A percentile compares a stretch with the other conserved stretches of the same genome.
Evolutionary conservation across 768 basidiomycete species (phyloP).

Genomic region (Mycena rebaudengoi): DNA sequence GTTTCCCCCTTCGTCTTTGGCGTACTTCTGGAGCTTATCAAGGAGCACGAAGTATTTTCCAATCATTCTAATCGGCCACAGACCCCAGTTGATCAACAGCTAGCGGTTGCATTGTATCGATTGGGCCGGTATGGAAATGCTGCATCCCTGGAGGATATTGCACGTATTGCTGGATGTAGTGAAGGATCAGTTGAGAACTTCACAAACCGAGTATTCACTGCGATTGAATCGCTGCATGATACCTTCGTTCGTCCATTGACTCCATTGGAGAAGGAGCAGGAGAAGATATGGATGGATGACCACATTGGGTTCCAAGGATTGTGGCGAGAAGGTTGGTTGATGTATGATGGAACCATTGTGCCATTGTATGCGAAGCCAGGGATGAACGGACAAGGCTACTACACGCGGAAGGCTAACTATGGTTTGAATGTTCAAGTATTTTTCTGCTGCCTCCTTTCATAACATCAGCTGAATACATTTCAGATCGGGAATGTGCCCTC

Average conservation of each 20-base stretch:
- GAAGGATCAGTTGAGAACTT: constrained; percentile 40
- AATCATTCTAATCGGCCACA: constrained; percentile 39
- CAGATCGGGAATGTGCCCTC: constrained; percentile 47
- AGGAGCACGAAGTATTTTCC: constrained; percentile 34
- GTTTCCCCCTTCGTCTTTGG: too few relatives aligned
- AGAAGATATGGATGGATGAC: constrained; percentile 46
- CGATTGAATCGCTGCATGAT: constrained; percentile 41
- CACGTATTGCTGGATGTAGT: constrained; percentile 34
- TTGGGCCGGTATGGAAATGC: constrained; percentile 41
- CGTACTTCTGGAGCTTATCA: too few relatives aligned
- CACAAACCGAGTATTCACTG: constrained; percentile 38
- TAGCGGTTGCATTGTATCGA: constrained; percentile 39
- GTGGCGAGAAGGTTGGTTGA: constrained; percentile 46
- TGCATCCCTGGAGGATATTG: constrained; percentile 38
- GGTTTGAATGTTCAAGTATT: constrained; percentile 45
- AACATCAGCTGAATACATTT: not conserved
- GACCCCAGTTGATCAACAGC: constrained; percentile 37
- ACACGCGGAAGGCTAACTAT: constrained; percentile 44
- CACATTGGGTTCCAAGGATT: constrained; percentile 38
- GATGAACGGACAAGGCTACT: constrained; percentile 44
- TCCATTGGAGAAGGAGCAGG: constrained; percentile 41
- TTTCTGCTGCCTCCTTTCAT: not conserved
- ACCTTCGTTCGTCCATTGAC: constrained; percentile 38
- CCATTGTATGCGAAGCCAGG: constrained; percentile 37
- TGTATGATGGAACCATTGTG: constrained; percentile 47